Base-by-base conservation (phyloP, 1,284 basidiomycete species). In the Melampsora medusae region DNA sequence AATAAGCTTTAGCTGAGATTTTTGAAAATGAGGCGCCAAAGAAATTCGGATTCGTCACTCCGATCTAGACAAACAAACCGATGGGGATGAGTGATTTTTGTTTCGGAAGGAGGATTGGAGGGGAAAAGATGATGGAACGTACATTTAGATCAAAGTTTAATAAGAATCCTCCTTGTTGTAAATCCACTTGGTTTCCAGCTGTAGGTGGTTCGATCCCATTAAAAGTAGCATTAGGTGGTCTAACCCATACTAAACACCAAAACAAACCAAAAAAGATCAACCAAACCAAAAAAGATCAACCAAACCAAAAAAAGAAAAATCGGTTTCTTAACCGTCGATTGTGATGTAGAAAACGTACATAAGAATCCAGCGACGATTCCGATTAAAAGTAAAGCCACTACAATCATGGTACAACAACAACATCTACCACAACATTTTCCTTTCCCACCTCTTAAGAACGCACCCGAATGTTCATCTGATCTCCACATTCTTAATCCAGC, bases 401-500 rank as follows among this genome's bases (percentile, higher is more conserved):
- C 69, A 48, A 82, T 78, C 53, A 80, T 69, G 28, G 80, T 78
- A 76, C 81, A 82, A 76, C 80, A 80, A 67, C 79, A 80, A 67
- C 81, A 80, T 31, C 81, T 67, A 17, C 80, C 78, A 64, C 79
- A 81, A 28, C 77, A 79, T 48, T 79, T 69, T 0, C 78, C 74
- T 56, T 77, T 79, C 0, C 81, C 81, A 2, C 81, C 81, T 2
- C 79, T 65, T 0, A 79, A 79, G 33, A 81, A 78, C 4, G 80
- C 79, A 16, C 81, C 81, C 2, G 78, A 71, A 74, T 82, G 81
- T 71, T 82, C 81, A 67, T 82, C 81, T 12, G 77, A 78, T 56
- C 81, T 74, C 78, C 79, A 82, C 80, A 82, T 81, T 59, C 80
- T 68, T n/a, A 82, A 77, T 6, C 81, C 81, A 56, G 79, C 81